These are phyloP conservation scores for Colletotrichum sp. DNA, from an alignment of 2,329 filamentous ascomycete species.

Conservation along the genomic window DNA sequence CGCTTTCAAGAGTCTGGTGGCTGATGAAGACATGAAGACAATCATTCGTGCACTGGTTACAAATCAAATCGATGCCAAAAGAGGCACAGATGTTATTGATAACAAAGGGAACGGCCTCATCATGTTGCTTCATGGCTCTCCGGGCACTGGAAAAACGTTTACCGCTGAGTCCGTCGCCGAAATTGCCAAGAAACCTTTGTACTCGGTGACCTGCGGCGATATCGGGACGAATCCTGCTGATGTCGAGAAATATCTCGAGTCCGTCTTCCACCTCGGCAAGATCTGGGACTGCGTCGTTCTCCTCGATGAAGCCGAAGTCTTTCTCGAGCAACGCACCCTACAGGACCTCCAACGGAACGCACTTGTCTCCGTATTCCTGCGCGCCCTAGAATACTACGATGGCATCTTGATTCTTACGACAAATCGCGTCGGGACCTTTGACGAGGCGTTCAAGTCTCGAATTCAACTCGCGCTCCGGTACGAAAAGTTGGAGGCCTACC, in stretches of 20 bases:
- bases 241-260: slow-evolving; percentile 29
- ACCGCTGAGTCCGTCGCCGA: slow-evolving; percentile 33
- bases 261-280: slow-evolving; percentile 33
- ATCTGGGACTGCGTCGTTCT: slow-evolving; percentile 36
- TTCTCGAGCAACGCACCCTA: slow-evolving; percentile 27
- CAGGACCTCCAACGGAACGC: slow-evolving; percentile 65
- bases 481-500: background rate
- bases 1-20: slow-evolving; percentile 23
- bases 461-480: slow-evolving; percentile 28
- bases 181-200: slow-evolving; percentile 23
- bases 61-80: slow-evolving; percentile 23
- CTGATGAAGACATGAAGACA: slow-evolving; percentile 26
- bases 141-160: slow-evolving; percentile 40
- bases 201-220: slow-evolving; percentile 30
- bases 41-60: slow-evolving; percentile 33
- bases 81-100: slow-evolving; percentile 33
- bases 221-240: slow-evolving; percentile 25
- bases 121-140: slow-evolving; percentile 37
- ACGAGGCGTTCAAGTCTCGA: slow-evolving; percentile 45
- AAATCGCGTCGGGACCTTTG: slow-evolving; percentile 41
- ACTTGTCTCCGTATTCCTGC: slow-evolving; percentile 33
- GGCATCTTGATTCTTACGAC: slow-evolving; percentile 47
- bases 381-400: slow-evolving; percentile 11
- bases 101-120: slow-evolving; percentile 40
- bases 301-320: slow-evolving; percentile 33